phyloP scores from a whole-genome alignment of 1,284 basidiomycete species.

The Sporisorium exsertum region DNA sequence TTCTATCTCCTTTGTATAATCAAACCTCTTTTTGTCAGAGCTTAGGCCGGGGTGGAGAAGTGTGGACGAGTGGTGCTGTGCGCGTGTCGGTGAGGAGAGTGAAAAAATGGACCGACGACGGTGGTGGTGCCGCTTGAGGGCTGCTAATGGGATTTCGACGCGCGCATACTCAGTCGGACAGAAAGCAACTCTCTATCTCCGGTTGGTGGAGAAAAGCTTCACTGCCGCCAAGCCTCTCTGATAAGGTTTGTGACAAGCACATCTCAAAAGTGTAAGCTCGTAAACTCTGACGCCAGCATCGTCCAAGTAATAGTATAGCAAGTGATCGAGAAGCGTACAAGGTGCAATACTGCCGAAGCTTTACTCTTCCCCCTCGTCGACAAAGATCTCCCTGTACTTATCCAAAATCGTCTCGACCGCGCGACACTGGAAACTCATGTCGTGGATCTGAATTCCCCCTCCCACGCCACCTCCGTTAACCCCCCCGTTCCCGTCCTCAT shows the following conservation, averaged over 20 bases:
- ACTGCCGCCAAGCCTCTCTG: too few relatives aligned
- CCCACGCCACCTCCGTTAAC: slow-evolving; percentile 3
- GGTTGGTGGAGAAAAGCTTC: too few relatives aligned
- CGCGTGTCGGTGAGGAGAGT: too few relatives aligned
- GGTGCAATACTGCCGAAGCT: not conserved
- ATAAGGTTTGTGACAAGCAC: too few relatives aligned
- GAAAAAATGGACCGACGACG: too few relatives aligned
- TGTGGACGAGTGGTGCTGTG: not conserved
- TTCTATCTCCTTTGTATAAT: slow-evolving; percentile 3
- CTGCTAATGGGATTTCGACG: too few relatives aligned
- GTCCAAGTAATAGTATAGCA: not conserved
- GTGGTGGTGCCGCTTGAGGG: too few relatives aligned
- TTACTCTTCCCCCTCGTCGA: slow-evolving; percentile 58
- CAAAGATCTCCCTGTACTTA: slow-evolving; percentile 66
- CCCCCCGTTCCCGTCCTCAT: slow-evolving; percentile 3
- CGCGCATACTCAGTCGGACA: too few relatives aligned
- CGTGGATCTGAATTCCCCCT: slow-evolving; percentile 56
- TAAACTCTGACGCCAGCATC: too few relatives aligned
- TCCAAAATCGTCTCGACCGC: slow-evolving; percentile 68
- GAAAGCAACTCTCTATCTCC: too few relatives aligned
- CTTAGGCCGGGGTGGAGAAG: too few relatives aligned
- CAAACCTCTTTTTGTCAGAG: not conserved
- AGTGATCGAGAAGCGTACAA: not conserved
- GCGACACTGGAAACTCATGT: slow-evolving; percentile 66
- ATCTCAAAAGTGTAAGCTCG: too few relatives aligned